Base-by-base conservation (phyloP, 352 stramenopile species). In the Pythium apleroticum region DNA sequence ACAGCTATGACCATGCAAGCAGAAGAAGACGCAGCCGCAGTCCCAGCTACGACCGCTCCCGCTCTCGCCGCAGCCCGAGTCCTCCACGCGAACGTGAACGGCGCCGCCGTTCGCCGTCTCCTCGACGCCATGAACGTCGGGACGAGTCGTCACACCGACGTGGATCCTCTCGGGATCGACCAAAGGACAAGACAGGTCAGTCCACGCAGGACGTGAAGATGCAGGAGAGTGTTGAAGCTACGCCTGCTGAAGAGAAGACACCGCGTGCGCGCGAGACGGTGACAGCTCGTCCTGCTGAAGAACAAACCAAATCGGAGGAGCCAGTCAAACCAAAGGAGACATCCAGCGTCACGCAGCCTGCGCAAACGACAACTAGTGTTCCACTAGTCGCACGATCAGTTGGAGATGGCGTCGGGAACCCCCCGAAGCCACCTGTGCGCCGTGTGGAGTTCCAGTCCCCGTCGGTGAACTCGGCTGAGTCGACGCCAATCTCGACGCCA, bases 41-140 rank as follows among this genome's bases (percentile, higher is more conserved):
- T 53, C 53, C 30, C 7, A 50, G 63, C 39, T 58, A 62, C 46
- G 56, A 49, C 20, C 55, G 53, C 12, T 58, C 33, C 20, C 55
- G 53, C 12, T 58, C 33, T 17, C 33, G 65, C 27, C 57, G 55
- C 24, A 64, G 52, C 45, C 43, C 60, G 15, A 77, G 60, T n/a
- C 55, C 54, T 35, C 14, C 35, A 12, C 30, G 59, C 0, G 60
- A 64, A 17, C 49, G 53, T 19, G 33, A 41, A 17, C 33, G 33
- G 12, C 28, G 52, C n/a, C 52, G 30, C 24, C 50, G 57, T 20
- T 53, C 53, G 33, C 50, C 48, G 33, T 62, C 52, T 12, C 53
- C 52, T 20, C 53, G 56, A 4, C 54, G 62, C 28, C 60, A 69
- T 3, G 52, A 19, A 17, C 35, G 60, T 9, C 52, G 53, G 17